Conservation (phyloP, 2,329 filamentous ascomycete species). For the Metarhizium humberi region DNA sequence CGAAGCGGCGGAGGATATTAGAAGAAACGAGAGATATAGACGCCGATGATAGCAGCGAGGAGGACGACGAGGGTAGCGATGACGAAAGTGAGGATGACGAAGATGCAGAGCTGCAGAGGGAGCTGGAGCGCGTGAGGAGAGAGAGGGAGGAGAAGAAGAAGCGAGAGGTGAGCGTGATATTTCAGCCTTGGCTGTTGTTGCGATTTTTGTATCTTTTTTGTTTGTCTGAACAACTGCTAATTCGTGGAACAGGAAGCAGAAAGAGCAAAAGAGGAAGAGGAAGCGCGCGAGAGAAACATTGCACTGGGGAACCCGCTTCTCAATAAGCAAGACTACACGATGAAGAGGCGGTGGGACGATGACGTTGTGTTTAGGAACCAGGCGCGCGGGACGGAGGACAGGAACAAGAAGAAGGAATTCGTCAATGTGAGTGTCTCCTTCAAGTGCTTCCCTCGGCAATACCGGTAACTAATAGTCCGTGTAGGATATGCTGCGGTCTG, state of each 20-base stretch:
- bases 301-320: constrained; percentile 87
- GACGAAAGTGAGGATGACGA: constrained; percentile 43
- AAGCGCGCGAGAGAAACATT: constrained; percentile 78
- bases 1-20: constrained; percentile 77
- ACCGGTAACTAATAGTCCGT: neutral
- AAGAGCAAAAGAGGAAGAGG: constrained; percentile 69
- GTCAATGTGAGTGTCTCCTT: constrained; percentile 65
- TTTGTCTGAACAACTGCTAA: neutral
- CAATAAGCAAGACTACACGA: constrained; percentile 79
- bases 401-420: constrained; percentile 82
- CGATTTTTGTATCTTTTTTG: neutral
- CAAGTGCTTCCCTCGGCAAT: neutral
- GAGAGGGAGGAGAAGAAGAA: constrained; percentile 45
- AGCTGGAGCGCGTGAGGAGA: constrained; percentile 87
- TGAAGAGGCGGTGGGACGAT: constrained; percentile 93
- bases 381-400: constrained; percentile 87
- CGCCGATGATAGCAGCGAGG: constrained; percentile 52
- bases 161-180: constrained; percentile 18
- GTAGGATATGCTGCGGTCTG: constrained; percentile 78
- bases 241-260: constrained; percentile 56
- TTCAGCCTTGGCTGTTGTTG: too few species aligned
- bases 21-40: constrained; percentile 85
- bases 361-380: constrained; percentile 99
- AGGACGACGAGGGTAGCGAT: constrained; percentile 44
- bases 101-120: constrained; percentile 77